Percentiles rank a stretch among this genome's conserved stretches.
These are phyloP conservation scores for Scheffersomyces quercinus DNA, from an alignment of 1,139 yeast species.

Conservation along the genomic window DNA sequence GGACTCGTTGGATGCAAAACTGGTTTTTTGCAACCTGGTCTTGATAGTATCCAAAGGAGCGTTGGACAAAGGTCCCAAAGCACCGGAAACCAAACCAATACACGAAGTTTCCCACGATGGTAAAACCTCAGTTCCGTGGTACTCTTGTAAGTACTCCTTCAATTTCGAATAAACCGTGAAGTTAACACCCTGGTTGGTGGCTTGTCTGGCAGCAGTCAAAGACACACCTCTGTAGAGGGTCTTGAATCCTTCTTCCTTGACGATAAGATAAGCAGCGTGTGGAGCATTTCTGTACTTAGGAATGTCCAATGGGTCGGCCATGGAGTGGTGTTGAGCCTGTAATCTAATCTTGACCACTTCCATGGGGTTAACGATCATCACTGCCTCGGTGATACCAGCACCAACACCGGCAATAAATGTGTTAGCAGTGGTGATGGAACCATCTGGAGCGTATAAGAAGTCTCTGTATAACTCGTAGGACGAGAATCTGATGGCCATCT, in stretches of 20 bases:
- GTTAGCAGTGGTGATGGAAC: constrained; percentile 66
- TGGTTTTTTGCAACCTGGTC: constrained; percentile 93
- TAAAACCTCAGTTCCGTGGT: constrained; percentile 63
- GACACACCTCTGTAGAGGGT: constrained; percentile 94
- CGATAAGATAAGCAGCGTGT: constrained; percentile 83
- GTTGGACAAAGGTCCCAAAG: constrained; percentile 95
- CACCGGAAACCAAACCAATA: constrained; percentile 92
- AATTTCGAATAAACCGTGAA: constrained; percentile 92
- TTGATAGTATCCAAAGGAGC: constrained; percentile 98
- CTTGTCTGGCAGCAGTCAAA: constrained; percentile 96
- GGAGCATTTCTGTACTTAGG: constrained; percentile 93
- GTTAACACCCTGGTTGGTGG: constrained; percentile 97
- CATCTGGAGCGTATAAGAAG: constrained; percentile 63
- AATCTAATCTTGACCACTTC: constrained; percentile 95
- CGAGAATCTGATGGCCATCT: constrained; percentile 96
- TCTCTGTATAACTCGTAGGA: constrained; percentile 88
- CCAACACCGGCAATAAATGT: constrained; percentile 94
- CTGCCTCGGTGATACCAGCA: constrained; percentile 97
- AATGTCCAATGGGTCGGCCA: constrained; percentile 75
- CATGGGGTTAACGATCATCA: constrained; percentile 92
- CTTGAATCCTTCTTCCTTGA: constrained; percentile 86
- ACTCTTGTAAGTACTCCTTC: constrained; percentile 67
- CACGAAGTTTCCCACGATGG: constrained; percentile 95
- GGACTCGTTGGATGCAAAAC: constrained; percentile 68
- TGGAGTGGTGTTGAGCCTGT: constrained; percentile 92